Percentiles rank a stretch among this genome's conserved stretches.
Evolutionary conservation across 192 early-diverging fungal genomes (phyloP).

Genomic region (Linnemannia elongata): DNA sequence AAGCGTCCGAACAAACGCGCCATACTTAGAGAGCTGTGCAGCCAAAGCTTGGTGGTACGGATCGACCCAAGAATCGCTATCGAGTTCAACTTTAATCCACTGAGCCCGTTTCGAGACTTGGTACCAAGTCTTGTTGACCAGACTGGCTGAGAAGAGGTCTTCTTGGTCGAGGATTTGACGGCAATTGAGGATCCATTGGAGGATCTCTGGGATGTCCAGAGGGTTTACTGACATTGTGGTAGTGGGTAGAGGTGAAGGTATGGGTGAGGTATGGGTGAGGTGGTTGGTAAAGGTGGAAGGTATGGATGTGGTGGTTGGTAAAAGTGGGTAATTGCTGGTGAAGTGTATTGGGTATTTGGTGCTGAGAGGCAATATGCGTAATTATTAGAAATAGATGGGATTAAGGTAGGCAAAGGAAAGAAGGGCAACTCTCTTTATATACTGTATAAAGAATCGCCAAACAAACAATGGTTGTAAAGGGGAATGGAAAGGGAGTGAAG

Average conservation of each 20-base stretch:
- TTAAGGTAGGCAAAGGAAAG: not conserved
- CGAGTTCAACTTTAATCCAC: conserved; percentile 35
- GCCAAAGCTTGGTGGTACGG: conserved; percentile 17
- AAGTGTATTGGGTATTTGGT: too few species aligned
- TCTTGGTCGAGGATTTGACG: not conserved
- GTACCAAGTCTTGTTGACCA: conserved; percentile 29
- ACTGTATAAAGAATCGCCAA: too few species aligned
- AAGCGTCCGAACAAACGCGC: conserved; percentile 19
- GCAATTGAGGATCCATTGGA: conserved; percentile 19
- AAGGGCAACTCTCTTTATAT: not conserved
- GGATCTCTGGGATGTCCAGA: conserved; percentile 35
- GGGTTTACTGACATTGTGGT: not conserved
- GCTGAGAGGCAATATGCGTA: too few species aligned
- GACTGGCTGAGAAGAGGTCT: conserved; percentile 17
- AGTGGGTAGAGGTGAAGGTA: not conserved
- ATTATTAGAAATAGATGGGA: not conserved
- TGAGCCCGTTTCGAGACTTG: conserved; percentile 10
- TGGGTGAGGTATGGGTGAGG: too few species aligned
- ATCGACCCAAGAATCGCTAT: conserved; percentile 37
- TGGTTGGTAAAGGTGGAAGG: too few species aligned
- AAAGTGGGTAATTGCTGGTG: too few species aligned
- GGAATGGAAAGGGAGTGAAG: not conserved
- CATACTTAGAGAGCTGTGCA: conserved; percentile 22
- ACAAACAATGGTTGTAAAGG: not conserved
- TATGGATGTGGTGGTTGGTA: too few species aligned